A percentile compares a stretch with the other conserved stretches of the same genome.
These are phyloP conservation scores for Brassica juncea DNA, from an alignment of 345 rosid genomes.

Conservation along the genomic window DNA sequence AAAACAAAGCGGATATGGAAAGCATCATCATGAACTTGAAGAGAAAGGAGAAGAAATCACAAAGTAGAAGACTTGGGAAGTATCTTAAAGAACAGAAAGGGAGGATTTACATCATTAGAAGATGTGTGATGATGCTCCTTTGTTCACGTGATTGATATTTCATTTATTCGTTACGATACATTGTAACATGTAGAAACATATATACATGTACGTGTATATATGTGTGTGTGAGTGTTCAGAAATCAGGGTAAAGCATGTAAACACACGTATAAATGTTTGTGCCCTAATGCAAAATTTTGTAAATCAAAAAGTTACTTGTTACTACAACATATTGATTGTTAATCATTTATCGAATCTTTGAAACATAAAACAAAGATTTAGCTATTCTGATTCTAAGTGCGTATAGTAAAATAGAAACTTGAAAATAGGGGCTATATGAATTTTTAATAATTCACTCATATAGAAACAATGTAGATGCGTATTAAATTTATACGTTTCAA, in stretches of 20 bases:
- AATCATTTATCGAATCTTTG: background rate
- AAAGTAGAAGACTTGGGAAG: slow-evolving; percentile 40
- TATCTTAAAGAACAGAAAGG: slow-evolving; percentile 42
- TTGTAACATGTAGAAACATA: background rate
- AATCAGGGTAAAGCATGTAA: background rate
- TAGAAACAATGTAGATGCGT: background rate
- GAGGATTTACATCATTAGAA: slow-evolving; percentile 42
- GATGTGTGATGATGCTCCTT: slow-evolving; percentile 40
- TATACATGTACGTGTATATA: slow-evolving; percentile 2
- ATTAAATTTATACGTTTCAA: background rate
- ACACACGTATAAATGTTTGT: background rate
- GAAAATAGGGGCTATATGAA: too few relatives aligned
- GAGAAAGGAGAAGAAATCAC: slow-evolving; percentile 39
- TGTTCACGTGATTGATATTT: slow-evolving; percentile 36
- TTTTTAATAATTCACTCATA: background rate
- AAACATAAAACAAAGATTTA: background rate
- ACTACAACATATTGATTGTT: background rate
- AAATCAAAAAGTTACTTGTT: background rate
- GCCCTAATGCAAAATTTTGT: background rate
- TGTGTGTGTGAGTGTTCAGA: background rate
- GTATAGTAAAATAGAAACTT: too few relatives aligned
- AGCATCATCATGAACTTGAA: slow-evolving; percentile 33
- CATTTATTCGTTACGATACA: background rate
- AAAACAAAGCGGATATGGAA: slow-evolving; percentile 19
- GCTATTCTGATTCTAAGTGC: too few relatives aligned